These are phyloP conservation scores for Ogataea allantospora DNA, from an alignment of 805 yeast species.

Conservation along the genomic window DNA sequence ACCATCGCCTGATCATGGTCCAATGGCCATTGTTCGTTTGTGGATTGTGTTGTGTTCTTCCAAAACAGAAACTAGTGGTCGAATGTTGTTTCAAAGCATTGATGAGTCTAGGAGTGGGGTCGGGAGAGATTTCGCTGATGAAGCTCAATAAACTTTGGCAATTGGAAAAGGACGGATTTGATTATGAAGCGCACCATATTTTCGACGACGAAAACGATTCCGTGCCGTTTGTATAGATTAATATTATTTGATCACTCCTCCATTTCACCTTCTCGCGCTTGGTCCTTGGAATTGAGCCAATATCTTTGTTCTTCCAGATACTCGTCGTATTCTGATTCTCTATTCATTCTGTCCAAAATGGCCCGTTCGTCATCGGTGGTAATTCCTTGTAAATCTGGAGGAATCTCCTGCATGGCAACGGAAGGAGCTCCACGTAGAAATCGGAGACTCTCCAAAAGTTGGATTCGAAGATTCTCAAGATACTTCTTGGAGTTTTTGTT, in stretches of 20 bases:
- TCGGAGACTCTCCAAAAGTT: constrained; percentile 77
- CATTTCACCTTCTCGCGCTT: constrained; percentile 36
- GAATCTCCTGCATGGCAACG: constrained; percentile 87
- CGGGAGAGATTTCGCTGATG: constrained; percentile 35
- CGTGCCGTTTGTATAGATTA: constrained; percentile 33
- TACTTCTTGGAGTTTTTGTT: constrained; percentile 83
- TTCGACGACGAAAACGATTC: constrained; percentile 35
- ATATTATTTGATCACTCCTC: constrained; percentile 17
- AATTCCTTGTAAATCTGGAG: constrained; percentile 56
- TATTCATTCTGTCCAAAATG: constrained; percentile 35
- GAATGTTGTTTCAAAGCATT: constrained; percentile 37
- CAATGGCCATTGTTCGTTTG: constrained; percentile 38
- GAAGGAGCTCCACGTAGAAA: constrained; percentile 89
- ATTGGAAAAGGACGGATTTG: constrained; percentile 28
- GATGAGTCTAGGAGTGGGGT: constrained; percentile 36
- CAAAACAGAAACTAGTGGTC: constrained; percentile 32
- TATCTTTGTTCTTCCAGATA: constrained; percentile 37
- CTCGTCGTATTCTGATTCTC: constrained; percentile 36
- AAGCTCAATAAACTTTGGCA: constrained; percentile 33
- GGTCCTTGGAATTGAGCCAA: constrained; percentile 39
- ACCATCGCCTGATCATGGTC: constrained; percentile 36
- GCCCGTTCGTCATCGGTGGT: constrained; percentile 44
- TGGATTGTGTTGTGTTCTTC: constrained; percentile 33
- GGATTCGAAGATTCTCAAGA: constrained; percentile 72
- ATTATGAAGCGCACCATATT: constrained; percentile 25